Evolutionary conservation across 2,329 filamentous ascomycete genomes (phyloP), one percentile per base, ranked within the genome.

Genomic region (Cercospora brassicicola): DNA sequence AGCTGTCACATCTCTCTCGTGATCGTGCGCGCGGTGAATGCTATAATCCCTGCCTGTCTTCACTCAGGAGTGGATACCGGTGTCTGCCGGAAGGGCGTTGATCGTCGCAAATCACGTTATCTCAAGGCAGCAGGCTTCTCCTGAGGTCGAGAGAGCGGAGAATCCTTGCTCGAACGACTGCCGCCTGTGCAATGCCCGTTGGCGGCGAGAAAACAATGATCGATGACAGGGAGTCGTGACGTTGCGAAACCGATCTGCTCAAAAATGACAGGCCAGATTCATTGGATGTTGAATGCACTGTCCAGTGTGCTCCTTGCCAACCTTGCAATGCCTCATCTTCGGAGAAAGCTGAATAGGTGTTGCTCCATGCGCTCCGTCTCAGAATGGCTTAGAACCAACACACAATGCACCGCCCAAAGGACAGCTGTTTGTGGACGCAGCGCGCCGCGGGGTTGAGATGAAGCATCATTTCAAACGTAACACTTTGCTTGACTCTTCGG

Each of bases 101-200:
- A 64, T 56, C 30, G 33, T 23, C 23, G 30, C 51, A 56, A 56
- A 69, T 69, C 64, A 59, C 65, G 45, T 61, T 62, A 64, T 64
- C 31, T 33, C 62, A 36, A 42, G 51, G 30, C 51, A 45, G 36
- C 68, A 65, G 64, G 68, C 57, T 66, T 42, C 48, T 61, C 59
- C 64, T 62, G 59, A 45, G 63, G 63, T 33, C 18, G 56, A 56
- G 53, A 65, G 57, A 51, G 67, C 51, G 67, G 70, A 69, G 67
- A 69, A 69, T 51, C 62, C 65, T 53, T 65, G 62, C 57, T 60
- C 59, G 62, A 69, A 67, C 62, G 66, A 67, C 42, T 62, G 62
- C 62, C 65, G 62, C 53, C 64, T 67, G 65, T 71, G 64, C 69
- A 45, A 66, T 59, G 65, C 53, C 59, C 56, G 68, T 59, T 28